Evolutionary conservation across 441 rosid species (phyloP).

Genomic region (Adansonia grandidieri): DNA sequence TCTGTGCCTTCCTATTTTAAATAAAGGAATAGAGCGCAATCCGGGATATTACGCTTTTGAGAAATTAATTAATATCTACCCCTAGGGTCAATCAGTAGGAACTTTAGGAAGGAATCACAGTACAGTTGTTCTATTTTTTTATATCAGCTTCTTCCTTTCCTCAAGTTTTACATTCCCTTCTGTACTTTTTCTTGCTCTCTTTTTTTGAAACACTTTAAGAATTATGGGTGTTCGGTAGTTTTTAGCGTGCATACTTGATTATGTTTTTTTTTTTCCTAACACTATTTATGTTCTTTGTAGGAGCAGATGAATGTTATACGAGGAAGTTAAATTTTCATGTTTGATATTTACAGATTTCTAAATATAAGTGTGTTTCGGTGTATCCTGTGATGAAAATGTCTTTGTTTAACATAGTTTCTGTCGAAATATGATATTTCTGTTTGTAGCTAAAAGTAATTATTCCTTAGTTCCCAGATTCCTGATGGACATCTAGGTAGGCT

Average conservation of each 20-base stretch:
- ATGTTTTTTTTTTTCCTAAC: background rate
- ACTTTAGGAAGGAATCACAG: background rate
- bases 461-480: conserved; percentile 46
- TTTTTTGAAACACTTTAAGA: background rate
- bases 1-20: background rate
- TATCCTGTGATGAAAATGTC: background rate
- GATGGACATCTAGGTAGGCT: conserved; percentile 88
- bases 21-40: background rate
- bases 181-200: background rate
- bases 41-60: background rate
- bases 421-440: background rate
- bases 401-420: background rate
- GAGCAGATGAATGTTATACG: background rate
- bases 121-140: background rate
- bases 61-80: background rate
- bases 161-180: conserved; percentile 4
- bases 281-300: background rate
- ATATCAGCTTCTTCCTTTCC: background rate
- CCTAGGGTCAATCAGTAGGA: background rate
- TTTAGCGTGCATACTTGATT: background rate
- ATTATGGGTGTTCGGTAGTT: background rate
- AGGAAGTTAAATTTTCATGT: background rate
- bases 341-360: background rate
- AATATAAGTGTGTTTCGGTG: background rate
- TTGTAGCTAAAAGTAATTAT: no score